phyloP scores from a whole-genome alignment of 176 grass and related monocot species.

The Chloris gayana region DNA sequence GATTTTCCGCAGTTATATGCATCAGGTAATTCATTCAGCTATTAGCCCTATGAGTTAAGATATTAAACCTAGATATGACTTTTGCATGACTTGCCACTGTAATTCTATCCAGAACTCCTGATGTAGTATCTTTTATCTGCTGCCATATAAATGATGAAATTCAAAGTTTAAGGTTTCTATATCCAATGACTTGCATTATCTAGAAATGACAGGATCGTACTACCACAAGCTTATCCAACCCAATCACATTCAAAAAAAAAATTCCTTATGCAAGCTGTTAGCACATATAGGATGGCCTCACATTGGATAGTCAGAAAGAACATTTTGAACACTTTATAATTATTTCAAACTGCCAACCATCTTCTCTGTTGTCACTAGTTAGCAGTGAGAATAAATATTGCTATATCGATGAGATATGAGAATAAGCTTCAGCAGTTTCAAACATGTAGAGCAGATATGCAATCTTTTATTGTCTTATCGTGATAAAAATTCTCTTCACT shows the following conservation, averaged over 20 bases:
- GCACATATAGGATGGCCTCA: background rate
- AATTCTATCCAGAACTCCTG: background rate
- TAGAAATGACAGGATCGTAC: background rate
- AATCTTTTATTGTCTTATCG: background rate
- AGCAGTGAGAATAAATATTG: background rate
- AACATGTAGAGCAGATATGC: background rate
- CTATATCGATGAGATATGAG: background rate
- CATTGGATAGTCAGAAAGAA: background rate
- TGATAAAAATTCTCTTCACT: background rate
- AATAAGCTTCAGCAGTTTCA: background rate
- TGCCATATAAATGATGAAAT: background rate
- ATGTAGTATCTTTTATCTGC: background rate
- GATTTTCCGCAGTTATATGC: constrained; percentile 97
- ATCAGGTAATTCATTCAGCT: constrained; percentile 69
- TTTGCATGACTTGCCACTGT: background rate
- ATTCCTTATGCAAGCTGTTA: background rate
- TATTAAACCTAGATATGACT: background rate
- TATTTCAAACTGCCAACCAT: background rate
- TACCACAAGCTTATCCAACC: background rate
- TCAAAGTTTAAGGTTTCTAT: background rate
- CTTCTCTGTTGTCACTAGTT: constrained; percentile 16
- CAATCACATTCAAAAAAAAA: background rate
- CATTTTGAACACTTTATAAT: background rate
- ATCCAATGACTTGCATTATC: background rate
- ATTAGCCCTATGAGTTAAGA: background rate